Percentiles rank a stretch among this genome's conserved stretches.
Evolutionary conservation across 495 filamentous ascomycete species (phyloP).

Genomic region (Astrothelium macrocarpum): DNA sequence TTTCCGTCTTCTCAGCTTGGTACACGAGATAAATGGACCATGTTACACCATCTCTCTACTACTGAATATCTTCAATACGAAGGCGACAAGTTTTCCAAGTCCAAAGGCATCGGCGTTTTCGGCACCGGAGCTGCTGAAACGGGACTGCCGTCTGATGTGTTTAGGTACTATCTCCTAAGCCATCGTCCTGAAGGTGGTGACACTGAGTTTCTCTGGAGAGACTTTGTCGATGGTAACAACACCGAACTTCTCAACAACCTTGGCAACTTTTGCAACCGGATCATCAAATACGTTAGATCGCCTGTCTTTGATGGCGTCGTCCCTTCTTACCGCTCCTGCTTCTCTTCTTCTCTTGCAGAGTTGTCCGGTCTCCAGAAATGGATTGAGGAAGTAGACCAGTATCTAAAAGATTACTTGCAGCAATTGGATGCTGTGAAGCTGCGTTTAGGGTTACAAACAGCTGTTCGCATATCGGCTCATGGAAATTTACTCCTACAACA

Average conservation of each 20-base stretch:
- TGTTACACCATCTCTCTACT: constrained; percentile 76
- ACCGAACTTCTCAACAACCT: constrained; percentile 81
- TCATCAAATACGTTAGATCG: constrained; percentile 82
- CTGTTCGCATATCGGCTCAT: constrained; percentile 58
- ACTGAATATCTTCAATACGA: constrained; percentile 96
- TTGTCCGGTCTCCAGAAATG: constrained; percentile 40
- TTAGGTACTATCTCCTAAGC: constrained; percentile 86
- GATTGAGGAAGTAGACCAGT: constrained; percentile 48
- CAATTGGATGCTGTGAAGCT: constrained; percentile 51
- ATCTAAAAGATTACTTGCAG: constrained; percentile 16
- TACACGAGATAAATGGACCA: constrained; percentile 79
- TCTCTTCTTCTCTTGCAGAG: constrained; percentile 12
- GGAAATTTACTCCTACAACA: constrained; percentile 79
- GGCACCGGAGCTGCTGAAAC: constrained; percentile 82
- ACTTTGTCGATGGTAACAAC: constrained; percentile 82
- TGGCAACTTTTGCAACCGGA: constrained; percentile 87
- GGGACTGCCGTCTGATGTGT: constrained; percentile 76
- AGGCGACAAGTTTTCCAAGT: constrained; percentile 89
- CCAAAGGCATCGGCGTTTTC: constrained; percentile 80
- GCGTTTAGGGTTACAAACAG: constrained; percentile 58
- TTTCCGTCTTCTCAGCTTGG: constrained; percentile 85
- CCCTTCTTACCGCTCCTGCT: constrained; percentile 55
- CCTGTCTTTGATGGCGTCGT: constrained; percentile 57
- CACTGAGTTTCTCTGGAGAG: constrained; percentile 79
- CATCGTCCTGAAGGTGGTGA: constrained; percentile 84